phyloP scores from a whole-genome alignment of 768 basidiomycete species.

The Suillus americanus region DNA sequence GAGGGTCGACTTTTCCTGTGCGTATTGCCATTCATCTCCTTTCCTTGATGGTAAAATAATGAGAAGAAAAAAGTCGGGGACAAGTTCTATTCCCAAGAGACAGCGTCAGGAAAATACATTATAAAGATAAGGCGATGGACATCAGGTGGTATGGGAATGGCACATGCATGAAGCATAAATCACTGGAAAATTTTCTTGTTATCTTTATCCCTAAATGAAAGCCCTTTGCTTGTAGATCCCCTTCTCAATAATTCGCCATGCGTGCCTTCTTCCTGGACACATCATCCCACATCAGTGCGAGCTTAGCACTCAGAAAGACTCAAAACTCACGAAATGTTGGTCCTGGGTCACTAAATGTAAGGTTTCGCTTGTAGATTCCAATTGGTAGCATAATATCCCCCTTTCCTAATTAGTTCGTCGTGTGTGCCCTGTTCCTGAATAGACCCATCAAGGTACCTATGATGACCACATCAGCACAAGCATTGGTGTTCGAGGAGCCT shows the following conservation, averaged over 20 bases:
- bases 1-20: too few relatives aligned
- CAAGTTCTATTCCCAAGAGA: too few relatives aligned
- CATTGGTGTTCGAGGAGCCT: not conserved
- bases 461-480: not conserved
- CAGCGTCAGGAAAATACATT: too few relatives aligned
- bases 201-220: slow-evolving; percentile 48
- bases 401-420: slow-evolving; percentile 47
- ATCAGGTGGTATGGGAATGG: too few relatives aligned
- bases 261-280: slow-evolving; percentile 62
- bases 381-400: slow-evolving; percentile 69
- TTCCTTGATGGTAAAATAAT: too few relatives aligned
- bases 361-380: slow-evolving; percentile 76
- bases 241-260: slow-evolving; percentile 62
- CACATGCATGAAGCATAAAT: too few relatives aligned
- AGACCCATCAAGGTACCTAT: slow-evolving; percentile 69
- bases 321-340: not conserved
- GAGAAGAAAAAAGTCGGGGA: too few relatives aligned
- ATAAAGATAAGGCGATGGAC: too few relatives aligned
- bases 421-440: slow-evolving; percentile 71
- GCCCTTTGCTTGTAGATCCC: slow-evolving; percentile 70
- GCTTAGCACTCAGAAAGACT: not conserved
- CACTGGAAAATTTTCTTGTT: too few relatives aligned
- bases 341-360: slow-evolving; percentile 40
- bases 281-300: not conserved
- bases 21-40: too few relatives aligned